phyloP scores from a whole-genome alignment of 108 stramenopile species.

The Schizochytrium sp. region DNA sequence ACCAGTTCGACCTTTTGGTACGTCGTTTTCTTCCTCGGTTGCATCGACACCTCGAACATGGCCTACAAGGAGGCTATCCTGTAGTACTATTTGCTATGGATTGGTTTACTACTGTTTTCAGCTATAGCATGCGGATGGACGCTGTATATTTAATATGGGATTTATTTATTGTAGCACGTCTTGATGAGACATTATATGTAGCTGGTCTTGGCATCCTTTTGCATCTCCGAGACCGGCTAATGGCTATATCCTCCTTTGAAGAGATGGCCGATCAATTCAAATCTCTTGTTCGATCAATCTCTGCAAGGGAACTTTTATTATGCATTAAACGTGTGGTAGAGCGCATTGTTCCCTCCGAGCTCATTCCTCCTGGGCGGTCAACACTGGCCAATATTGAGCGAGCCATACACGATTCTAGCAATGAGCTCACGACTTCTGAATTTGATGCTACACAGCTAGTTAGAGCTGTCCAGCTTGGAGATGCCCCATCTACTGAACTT shows the following conservation, averaged over 20 bases:
- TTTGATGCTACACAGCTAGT: constrained; percentile 46
- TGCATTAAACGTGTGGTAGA: not conserved
- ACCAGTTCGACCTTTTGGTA: constrained; percentile 40
- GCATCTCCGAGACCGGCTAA: constrained; percentile 24
- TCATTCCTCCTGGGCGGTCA: constrained; percentile 38
- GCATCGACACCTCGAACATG: constrained; percentile 21
- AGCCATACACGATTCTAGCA: constrained; percentile 28
- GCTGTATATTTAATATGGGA: constrained; percentile 55
- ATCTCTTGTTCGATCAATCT: not conserved
- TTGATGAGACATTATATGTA: constrained; percentile 9
- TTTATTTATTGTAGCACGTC: constrained; percentile 48
- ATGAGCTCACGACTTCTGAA: constrained; percentile 24
- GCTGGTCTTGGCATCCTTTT: constrained; percentile 36
- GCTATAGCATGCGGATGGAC: constrained; percentile 57
- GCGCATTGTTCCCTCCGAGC: constrained; percentile 55
- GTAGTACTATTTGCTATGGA: constrained; percentile 60
- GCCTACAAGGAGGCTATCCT: constrained; percentile 23
- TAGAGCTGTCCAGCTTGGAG: constrained; percentile 48
- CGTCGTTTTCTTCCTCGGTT: constrained; percentile 48
- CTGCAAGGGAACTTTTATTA: not conserved
- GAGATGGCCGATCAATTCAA: constrained; percentile 48
- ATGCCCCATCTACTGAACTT: not conserved
- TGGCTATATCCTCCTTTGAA: constrained; percentile 37
- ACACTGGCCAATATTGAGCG: constrained; percentile 48
- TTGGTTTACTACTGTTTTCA: constrained; percentile 57